These are phyloP conservation scores for Rutstroemia sydowiana DNA, from an alignment of 2,329 filamentous ascomycete genomes.

Conservation along the genomic window DNA sequence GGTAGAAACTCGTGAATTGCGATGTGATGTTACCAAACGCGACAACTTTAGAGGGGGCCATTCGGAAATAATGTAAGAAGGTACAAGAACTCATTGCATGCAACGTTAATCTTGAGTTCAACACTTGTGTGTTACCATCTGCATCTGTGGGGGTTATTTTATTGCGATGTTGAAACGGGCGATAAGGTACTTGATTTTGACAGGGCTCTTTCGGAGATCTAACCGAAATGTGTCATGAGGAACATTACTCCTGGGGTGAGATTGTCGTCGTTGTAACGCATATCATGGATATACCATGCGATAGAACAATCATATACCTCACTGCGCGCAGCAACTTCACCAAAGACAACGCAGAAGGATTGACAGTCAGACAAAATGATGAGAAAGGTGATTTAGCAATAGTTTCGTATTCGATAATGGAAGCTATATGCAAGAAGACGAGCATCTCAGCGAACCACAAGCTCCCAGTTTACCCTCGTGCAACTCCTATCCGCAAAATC, in stretches of 20 bases:
- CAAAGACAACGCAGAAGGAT: neutral
- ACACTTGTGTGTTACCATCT: neutral
- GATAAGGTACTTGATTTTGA: neutral
- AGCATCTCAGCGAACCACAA: neutral
- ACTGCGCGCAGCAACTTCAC: neutral
- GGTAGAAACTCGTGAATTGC: too few species aligned
- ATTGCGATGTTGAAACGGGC: neutral
- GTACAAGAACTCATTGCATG: neutral
- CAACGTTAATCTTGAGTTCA: conserved; percentile 2
- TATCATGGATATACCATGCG: neutral
- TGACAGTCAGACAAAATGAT: neutral
- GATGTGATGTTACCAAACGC: too few species aligned
- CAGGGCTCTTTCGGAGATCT: conserved; percentile 5
- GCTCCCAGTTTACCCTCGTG: neutral
- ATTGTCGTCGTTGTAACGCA: neutral
- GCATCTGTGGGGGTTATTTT: neutral
- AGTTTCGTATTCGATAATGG: neutral
- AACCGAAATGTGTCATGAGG: conserved; percentile 6
- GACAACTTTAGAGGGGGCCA: too few species aligned
- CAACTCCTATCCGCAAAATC: neutral
- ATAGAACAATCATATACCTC: neutral
- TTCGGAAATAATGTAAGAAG: too few species aligned
- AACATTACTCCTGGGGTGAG: neutral
- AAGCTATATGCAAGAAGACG: neutral
- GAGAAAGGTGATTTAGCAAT: neutral